phyloP scores from a whole-genome alignment of 2,329 filamentous ascomycete genomes.

The Leptographium galeiforme region DNA sequence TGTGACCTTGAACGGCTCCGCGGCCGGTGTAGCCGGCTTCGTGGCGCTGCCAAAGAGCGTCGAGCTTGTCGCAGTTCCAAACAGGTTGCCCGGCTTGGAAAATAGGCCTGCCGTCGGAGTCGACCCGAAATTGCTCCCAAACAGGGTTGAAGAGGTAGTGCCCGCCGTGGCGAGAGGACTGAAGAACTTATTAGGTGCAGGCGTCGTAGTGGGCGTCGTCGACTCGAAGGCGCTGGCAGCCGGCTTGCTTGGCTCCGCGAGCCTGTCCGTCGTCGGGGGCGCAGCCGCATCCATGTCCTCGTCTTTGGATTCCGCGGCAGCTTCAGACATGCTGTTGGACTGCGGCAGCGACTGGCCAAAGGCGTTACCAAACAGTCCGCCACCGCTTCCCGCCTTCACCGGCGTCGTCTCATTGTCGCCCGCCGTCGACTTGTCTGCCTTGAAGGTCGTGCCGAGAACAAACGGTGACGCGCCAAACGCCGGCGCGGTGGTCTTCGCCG shows the following conservation, averaged over 20 bases:
- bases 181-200: slow-evolving; percentile 13
- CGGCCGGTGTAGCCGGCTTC: not conserved
- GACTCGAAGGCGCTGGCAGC: slow-evolving; percentile 11
- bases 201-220: slow-evolving; percentile 13
- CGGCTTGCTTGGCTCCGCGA: slow-evolving; percentile 13
- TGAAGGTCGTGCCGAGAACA: slow-evolving; percentile 55
- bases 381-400: slow-evolving; percentile 17
- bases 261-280: slow-evolving; percentile 11
- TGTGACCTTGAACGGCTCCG: not conserved
- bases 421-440: slow-evolving; percentile 46
- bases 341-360: slow-evolving; percentile 47
- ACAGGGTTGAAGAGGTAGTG: slow-evolving; percentile 2
- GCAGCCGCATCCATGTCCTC: slow-evolving; percentile 35
- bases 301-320: slow-evolving; percentile 25
- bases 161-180: slow-evolving; percentile 4
- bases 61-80: not conserved
- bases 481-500: slow-evolving; percentile 22
- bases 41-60: not conserved
- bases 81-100: not conserved
- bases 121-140: slow-evolving; percentile 2
- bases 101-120: not conserved
- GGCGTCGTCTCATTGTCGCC: slow-evolving; percentile 40
- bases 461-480: slow-evolving; percentile 43
- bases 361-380: slow-evolving; percentile 41
- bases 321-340: slow-evolving; percentile 12